Evolutionary conservation across 257 asterid genomes (phyloP).

Genomic region (Ligustrum vulgare): DNA sequence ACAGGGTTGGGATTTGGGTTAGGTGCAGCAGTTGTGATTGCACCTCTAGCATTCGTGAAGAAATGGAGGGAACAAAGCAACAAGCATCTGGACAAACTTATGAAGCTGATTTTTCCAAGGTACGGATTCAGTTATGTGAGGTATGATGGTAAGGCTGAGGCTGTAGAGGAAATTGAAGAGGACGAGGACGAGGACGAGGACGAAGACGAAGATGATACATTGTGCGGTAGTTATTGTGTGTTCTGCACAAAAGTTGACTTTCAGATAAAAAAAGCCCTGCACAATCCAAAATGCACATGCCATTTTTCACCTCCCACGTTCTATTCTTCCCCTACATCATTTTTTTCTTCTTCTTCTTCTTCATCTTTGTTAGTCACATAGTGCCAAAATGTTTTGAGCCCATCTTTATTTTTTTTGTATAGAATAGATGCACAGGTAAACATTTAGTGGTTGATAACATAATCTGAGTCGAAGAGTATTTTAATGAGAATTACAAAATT

Average conservation of each 20-base stretch:
- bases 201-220: conserved; percentile 31
- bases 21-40: conserved; percentile 55
- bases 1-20: conserved; percentile 55
- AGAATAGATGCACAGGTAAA: conserved; percentile 40
- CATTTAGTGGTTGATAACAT: conserved; percentile 6
- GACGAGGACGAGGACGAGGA: conserved; percentile 37
- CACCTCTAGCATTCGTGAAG: conserved; percentile 51
- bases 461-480: no score
- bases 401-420: conserved; percentile 22
- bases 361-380: conserved; percentile 49
- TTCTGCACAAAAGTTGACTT: conserved; percentile 76
- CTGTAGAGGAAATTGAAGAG: conserved; percentile 34
- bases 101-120: conserved; percentile 45
- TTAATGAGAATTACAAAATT: no score
- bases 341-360: conserved; percentile 58
- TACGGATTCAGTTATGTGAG: conserved; percentile 51
- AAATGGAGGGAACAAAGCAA: conserved; percentile 42
- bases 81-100: conserved; percentile 26
- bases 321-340: conserved; percentile 44
- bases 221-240: conserved; percentile 57
- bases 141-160: conserved; percentile 47
- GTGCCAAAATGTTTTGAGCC: conserved; percentile 29
- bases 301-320: conserved; percentile 46
- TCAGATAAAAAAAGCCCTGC: conserved; percentile 46
- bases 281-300: conserved; percentile 66